These are phyloP conservation scores for Sparassis latifolia DNA, from an alignment of 1,284 basidiomycete genomes.

Conservation along the genomic window DNA sequence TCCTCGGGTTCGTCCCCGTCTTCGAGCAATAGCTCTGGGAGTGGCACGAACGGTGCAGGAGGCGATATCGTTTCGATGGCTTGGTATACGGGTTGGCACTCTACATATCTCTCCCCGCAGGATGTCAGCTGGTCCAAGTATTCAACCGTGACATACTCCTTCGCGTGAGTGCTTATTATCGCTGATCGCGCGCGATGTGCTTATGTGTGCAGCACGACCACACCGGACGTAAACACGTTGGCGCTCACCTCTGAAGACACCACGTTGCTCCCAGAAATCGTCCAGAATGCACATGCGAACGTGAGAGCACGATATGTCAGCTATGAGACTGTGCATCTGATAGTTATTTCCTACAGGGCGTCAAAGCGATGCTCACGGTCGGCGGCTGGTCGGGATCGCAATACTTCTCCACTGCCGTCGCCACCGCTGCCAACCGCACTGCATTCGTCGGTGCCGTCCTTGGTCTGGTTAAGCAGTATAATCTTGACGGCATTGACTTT, in stretches of 20 bases:
- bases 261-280: constrained; percentile 43
- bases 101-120: constrained; percentile 15
- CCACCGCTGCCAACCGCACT: constrained; percentile 50
- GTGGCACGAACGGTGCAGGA: not conserved
- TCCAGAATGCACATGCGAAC: constrained; percentile 45
- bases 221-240: constrained; percentile 36
- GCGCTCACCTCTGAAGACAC: constrained; percentile 36
- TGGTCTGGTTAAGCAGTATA: constrained; percentile 53
- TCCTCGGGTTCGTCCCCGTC: not conserved
- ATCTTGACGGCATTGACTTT: constrained; percentile 81
- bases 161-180: constrained; percentile 40
- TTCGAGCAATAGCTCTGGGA: not conserved
- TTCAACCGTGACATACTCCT: constrained; percentile 47
- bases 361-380: constrained; percentile 72
- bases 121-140: constrained; percentile 53
- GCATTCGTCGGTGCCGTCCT: constrained; percentile 65
- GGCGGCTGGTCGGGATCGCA: constrained; percentile 84
- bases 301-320: constrained; percentile 28
- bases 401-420: constrained; percentile 74
- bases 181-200: not conserved
- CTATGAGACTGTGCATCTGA: not conserved
- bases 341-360: constrained; percentile 32
- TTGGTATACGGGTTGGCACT: constrained; percentile 57
- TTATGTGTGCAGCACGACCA: constrained; percentile 30
- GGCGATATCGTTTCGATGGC: constrained; percentile 34